Base-by-base conservation (phyloP, 805 yeast genomes). In the Starmerella tilneyi region DNA sequence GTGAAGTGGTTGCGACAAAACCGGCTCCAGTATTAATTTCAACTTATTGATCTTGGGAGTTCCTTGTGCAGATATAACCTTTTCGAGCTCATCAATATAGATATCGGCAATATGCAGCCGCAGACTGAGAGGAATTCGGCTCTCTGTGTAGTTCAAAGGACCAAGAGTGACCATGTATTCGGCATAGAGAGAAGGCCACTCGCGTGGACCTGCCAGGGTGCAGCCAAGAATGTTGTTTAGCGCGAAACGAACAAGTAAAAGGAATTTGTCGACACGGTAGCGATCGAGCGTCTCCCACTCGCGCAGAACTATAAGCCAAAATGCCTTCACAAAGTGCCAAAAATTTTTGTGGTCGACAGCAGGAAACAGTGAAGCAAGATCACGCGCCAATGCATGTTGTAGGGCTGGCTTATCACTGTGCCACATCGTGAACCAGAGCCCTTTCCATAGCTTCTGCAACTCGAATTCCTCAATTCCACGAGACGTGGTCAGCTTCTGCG, bases 351-450 rank as follows among this genome's bases (percentile, higher is more conserved):
- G 54, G 39, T 57, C 50, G 66, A 71, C 62, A 9, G 54, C 40
- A n/a, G 50, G 50, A 24, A 67, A 50, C 27, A 78, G 57, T 23
- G 63, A 68, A 2, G 89, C 94, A 50, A 92, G 67, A 34, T 75
- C 77, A 39, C 71, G 73, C 2, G 95, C 94, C 30, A 92, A 67
- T 48, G 79, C 67, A 63, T 86, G 95, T 64, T 92, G 98, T 20
- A 94, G 92, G 56, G 81, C 72, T 22, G 96, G 94, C 59, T 88
- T 76, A 63, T 92, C 98, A 60, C 94, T 75, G 66, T 81, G 85
- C 97, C 98, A 92, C 94, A 92, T 84, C 9, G 94, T 76, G 60
- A 72, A 92, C 64, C 81, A 92, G 32, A 92, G 70, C n/a, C 97
- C 98, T 64, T 84, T 86, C 96, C 98, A 92, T 48, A 92, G 67